Percentiles rank a stretch among this genome's conserved stretches.
Evolutionary conservation across 805 yeast genomes (phyloP).

Genomic region (Kazachstania kunashirensis): DNA sequence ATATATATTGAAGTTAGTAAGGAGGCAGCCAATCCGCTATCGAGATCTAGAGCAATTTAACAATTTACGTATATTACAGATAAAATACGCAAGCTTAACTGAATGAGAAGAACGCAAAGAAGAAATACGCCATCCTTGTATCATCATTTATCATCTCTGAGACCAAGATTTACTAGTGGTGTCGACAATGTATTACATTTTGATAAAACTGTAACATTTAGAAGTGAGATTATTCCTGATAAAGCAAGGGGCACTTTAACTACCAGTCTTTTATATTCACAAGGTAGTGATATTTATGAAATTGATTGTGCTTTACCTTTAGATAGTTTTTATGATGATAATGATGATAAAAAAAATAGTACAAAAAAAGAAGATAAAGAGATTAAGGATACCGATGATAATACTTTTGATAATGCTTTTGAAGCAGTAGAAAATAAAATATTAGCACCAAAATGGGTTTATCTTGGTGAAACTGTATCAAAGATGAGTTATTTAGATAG

Average conservation of each 20-base stretch:
- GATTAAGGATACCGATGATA: constrained; percentile 10
- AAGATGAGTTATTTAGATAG: constrained; percentile 21
- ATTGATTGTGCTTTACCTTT: constrained; percentile 24
- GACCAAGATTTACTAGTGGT: constrained; percentile 31
- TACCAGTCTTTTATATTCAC: constrained; percentile 24
- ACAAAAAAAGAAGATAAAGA: constrained; percentile 1
- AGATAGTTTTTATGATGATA: constrained; percentile 13
- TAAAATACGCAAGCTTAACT: too few species aligned
- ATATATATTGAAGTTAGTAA: too few species aligned
- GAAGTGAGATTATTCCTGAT: constrained; percentile 24
- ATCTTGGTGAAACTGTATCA: constrained; percentile 25
- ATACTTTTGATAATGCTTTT: constrained; percentile 62
- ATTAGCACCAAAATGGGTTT: constrained; percentile 22
- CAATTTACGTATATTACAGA: too few species aligned
- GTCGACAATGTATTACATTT: constrained; percentile 17
- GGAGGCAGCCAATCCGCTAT: too few species aligned
- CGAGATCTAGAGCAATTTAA: too few species aligned
- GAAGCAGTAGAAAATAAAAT: constrained; percentile 34
- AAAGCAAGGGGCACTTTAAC: constrained; percentile 22
- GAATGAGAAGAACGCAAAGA: too few species aligned
- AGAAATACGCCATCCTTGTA: constrained; percentile 9
- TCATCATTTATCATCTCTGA: constrained; percentile 30
- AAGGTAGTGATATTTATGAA: constrained; percentile 27
- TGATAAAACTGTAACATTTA: constrained; percentile 22
- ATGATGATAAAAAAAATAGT: constrained; percentile 1